A percentile compares a stretch with the other conserved stretches of the same genome.
Conservation (phyloP, 176 grass and related monocot genomes). For the Alloteropsis semialata region DNA sequence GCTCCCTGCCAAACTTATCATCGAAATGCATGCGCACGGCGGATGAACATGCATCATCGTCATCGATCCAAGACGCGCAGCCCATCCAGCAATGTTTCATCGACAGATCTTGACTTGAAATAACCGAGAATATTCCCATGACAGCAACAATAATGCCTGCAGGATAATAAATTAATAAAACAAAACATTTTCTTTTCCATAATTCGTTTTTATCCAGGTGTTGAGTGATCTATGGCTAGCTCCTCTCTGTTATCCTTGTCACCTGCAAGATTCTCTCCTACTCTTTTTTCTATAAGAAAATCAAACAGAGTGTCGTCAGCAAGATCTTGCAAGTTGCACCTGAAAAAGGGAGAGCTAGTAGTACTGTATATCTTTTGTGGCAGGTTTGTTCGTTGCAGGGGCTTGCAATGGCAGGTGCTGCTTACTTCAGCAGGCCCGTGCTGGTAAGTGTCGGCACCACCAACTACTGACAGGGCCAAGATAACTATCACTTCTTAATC, state of each 20-base stretch:
- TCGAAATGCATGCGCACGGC: background rate
- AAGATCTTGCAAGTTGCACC: constrained; percentile 33
- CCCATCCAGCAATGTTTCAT: background rate
- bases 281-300: background rate
- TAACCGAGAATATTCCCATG: background rate
- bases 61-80: constrained; percentile 7
- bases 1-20: background rate
- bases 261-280: constrained; percentile 28
- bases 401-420: constrained; percentile 11
- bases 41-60: constrained; percentile 11
- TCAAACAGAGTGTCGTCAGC: background rate
- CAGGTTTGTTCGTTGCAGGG: constrained; percentile 34
- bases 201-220: background rate
- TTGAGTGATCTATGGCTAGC: constrained; percentile 22
- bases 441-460: constrained; percentile 43
- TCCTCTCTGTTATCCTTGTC: background rate
- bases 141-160: background rate
- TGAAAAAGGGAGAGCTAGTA: background rate
- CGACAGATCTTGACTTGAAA: background rate
- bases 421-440: constrained; percentile 27
- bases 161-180: background rate
- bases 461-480: constrained; percentile 21
- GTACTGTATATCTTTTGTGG: background rate
- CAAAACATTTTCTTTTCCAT: background rate
- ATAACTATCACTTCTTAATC: background rate